These are phyloP conservation scores for Wallacemonas collosoma DNA, from an alignment of 208 protist species.

Conservation along the genomic window DNA sequence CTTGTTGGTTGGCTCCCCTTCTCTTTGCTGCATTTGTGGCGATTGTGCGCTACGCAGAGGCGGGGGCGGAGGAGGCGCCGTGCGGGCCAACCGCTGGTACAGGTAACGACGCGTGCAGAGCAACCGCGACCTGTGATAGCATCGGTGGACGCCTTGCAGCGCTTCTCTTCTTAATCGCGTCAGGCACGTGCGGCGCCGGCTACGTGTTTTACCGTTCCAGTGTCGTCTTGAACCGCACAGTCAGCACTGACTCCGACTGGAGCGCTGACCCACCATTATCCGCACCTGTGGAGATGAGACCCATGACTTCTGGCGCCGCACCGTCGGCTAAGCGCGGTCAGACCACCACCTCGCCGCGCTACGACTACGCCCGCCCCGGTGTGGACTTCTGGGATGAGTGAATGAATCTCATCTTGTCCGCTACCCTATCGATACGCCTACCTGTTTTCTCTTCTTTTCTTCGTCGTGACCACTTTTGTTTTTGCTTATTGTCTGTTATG, in stretches of 20 bases:
- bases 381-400: constrained; percentile 1
- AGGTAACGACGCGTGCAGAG: not conserved
- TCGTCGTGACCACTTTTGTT: not conserved
- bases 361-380: constrained; percentile 3
- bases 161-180: not conserved
- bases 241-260: not conserved
- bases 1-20: not conserved
- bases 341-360: not conserved
- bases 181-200: not conserved
- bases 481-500: not conserved
- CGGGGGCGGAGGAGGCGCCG: not conserved
- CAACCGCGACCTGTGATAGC: not conserved
- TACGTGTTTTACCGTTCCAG: constrained; percentile 6
- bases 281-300: not conserved
- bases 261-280: too few relatives aligned
- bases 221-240: not conserved
- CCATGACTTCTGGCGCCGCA: not conserved
- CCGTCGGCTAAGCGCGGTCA: not conserved
- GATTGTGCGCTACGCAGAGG: not conserved
- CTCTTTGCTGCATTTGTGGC: not conserved
- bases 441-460: constrained; percentile 5
- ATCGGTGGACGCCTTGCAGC: not conserved
- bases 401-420: too few relatives aligned
- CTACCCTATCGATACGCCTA: too few relatives aligned
- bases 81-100: not conserved